Evolutionary conservation across 768 basidiomycete species (phyloP).

Genomic region (Myochromella boudieri): DNA sequence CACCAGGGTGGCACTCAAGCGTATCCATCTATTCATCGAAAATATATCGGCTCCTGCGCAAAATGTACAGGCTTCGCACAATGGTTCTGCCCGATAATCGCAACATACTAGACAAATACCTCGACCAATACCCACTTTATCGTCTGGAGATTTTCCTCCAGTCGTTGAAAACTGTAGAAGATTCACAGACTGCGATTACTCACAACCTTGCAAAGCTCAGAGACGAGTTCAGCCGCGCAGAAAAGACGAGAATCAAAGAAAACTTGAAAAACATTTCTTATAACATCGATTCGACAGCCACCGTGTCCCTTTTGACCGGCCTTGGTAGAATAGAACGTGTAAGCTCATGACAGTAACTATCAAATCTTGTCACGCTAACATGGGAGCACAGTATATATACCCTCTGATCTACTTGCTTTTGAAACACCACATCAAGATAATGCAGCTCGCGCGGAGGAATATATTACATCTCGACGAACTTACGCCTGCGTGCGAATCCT

Average conservation of each 20-base stretch:
- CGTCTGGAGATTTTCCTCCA: neutral
- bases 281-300: neutral
- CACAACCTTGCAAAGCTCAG: neutral
- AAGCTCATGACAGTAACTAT: neutral
- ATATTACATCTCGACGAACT: neutral
- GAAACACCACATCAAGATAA: neutral
- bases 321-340: neutral
- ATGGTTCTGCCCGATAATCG: neutral
- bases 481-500: neutral
- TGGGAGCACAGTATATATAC: conserved; percentile 2
- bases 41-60: neutral
- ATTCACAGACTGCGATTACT: neutral
- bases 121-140: neutral
- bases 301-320: neutral
- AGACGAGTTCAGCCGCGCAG: neutral
- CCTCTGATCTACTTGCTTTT: conserved; percentile 4
- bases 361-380: neutral
- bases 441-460: conserved; percentile 1
- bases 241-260: neutral
- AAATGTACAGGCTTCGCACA: neutral
- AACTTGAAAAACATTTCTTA: neutral
- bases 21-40: neutral
- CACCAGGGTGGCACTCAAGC: neutral
- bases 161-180: neutral
- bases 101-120: neutral